These are phyloP conservation scores for Carex sylvatica DNA, from an alignment of 202 grass and related monocot genomes.

Conservation along the genomic window DNA sequence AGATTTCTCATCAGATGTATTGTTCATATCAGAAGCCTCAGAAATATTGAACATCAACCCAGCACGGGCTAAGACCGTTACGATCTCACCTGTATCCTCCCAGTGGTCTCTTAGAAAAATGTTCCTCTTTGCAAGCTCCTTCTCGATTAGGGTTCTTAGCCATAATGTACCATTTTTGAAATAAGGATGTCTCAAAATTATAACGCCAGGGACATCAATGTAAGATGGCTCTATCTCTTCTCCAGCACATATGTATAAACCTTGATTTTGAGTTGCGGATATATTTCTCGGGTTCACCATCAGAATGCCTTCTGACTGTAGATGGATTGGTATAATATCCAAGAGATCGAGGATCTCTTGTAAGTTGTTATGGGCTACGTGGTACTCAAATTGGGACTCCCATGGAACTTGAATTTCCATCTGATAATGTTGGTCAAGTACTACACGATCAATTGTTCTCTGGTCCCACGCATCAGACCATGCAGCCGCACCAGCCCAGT, in stretches of 20 bases:
- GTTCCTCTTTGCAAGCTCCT: constrained; percentile 67
- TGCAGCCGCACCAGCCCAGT: constrained; percentile 81
- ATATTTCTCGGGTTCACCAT: constrained; percentile 58
- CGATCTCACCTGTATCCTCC: constrained; percentile 60
- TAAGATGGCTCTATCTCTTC: constrained; percentile 70
- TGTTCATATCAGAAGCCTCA: constrained; percentile 32
- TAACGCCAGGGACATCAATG: constrained; percentile 70
- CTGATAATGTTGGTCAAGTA: constrained; percentile 72
- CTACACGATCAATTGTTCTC: constrained; percentile 81
- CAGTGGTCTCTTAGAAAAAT: constrained; percentile 88
- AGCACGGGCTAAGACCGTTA: constrained; percentile 58
- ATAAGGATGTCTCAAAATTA: constrained; percentile 52
- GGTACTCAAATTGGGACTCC: constrained; percentile 92
- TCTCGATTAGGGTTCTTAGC: constrained; percentile 60
- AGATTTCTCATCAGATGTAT: constrained; percentile 31
- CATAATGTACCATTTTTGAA: constrained; percentile 54
- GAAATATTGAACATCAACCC: constrained; percentile 47
- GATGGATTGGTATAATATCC: constrained; percentile 51
- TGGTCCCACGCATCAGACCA: constrained; percentile 92
- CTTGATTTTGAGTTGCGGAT: constrained; percentile 43
- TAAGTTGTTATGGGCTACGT: constrained; percentile 57
- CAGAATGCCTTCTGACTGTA: constrained; percentile 68
- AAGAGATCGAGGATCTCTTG: constrained; percentile 50
- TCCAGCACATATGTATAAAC: constrained; percentile 59
- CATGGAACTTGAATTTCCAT: constrained; percentile 49